A percentile compares a stretch with the other conserved stretches of the same genome.
These are phyloP conservation scores for Neurospora pannonica DNA, from an alignment of 495 filamentous ascomycete genomes.

Conservation along the genomic window DNA sequence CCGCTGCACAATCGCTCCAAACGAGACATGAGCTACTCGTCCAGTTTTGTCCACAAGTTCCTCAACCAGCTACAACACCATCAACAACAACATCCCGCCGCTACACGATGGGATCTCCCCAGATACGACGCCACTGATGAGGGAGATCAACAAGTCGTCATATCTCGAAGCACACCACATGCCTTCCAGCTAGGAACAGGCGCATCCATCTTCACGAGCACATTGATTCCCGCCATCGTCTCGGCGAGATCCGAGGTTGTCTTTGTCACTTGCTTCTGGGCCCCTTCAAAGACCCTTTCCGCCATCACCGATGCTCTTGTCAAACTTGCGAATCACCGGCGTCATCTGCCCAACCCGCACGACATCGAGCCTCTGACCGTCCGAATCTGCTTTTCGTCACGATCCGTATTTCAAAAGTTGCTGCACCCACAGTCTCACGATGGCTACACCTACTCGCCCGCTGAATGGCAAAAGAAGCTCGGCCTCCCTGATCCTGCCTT, in stretches of 20 bases:
- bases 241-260: slow-evolving; percentile 52
- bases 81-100: not conserved
- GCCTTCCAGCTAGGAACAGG: slow-evolving; percentile 51
- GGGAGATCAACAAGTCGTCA: slow-evolving; percentile 26
- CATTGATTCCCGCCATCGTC: slow-evolving; percentile 46
- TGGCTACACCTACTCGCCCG: slow-evolving; percentile 49
- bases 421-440: slow-evolving; percentile 48
- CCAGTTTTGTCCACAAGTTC: slow-evolving; percentile 17
- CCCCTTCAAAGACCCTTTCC: slow-evolving; percentile 43
- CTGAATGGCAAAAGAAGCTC: slow-evolving; percentile 44
- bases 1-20: not conserved
- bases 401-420: slow-evolving; percentile 57
- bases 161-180: slow-evolving; percentile 34
- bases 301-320: slow-evolving; percentile 40
- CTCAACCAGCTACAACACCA: slow-evolving; percentile 7
- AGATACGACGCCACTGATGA: slow-evolving; percentile 11
- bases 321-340: slow-evolving; percentile 38
- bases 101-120: slow-evolving; percentile 6
- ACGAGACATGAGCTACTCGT: slow-evolving; percentile 2
- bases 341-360: slow-evolving; percentile 10
- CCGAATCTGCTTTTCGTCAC: slow-evolving; percentile 50
- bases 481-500: slow-evolving; percentile 47
- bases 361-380: slow-evolving; percentile 10
- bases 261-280: slow-evolving; percentile 74
- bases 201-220: slow-evolving; percentile 39